Evolutionary conservation across 1,139 yeast genomes (phyloP), one percentile per base, ranked within the genome.

Genomic region (Blastobotrys persicus): DNA sequence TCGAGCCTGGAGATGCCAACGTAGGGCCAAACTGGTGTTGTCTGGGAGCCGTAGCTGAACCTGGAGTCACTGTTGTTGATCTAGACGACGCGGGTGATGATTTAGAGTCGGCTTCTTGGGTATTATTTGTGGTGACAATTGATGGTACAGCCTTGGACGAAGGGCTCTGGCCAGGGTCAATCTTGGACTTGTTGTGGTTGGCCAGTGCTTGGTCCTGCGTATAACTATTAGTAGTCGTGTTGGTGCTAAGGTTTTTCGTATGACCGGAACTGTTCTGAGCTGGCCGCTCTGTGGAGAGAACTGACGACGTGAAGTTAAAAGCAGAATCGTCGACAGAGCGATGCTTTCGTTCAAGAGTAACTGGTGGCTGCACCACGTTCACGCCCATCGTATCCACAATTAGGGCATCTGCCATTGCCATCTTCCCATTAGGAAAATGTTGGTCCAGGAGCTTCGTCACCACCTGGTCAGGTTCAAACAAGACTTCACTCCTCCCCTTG

Each of bases 351-450:
- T 37, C 41, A 17, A 28, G 28, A 7, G 19, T 37, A 5, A 37
- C 19, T 14, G 41, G 26, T 4, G 41, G 12, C 7, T 37, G 23
- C 39, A 34, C 20, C 23, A 31, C 32, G 16, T 28, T 5, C 28
- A 13, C 14, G 23, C 16, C 43, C 20, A 19, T 41, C 13, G 49
- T 48, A 2, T 54, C 56, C 11, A 85, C 74, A 1, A 85, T 63
- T 16, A 86, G 72, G 0, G 95, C 86, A 51, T 85, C 89, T 18
- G 70, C 68, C 77, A 85, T 78, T 4, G 26, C n/a, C 2, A 67
- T 55, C 91, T 85, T 85, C 0, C 91, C 91, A 14, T 72, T 65
- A 0, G 92, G 88, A 61, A 71, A 85, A 59, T 77, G 75, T 28
- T 71, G 70, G 52, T 85, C 89, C 14, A 87, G 58, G 0, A 85